Conservation (phyloP, 176 grass and related monocot genomes). For the maize (Zea mays) region DNA sequence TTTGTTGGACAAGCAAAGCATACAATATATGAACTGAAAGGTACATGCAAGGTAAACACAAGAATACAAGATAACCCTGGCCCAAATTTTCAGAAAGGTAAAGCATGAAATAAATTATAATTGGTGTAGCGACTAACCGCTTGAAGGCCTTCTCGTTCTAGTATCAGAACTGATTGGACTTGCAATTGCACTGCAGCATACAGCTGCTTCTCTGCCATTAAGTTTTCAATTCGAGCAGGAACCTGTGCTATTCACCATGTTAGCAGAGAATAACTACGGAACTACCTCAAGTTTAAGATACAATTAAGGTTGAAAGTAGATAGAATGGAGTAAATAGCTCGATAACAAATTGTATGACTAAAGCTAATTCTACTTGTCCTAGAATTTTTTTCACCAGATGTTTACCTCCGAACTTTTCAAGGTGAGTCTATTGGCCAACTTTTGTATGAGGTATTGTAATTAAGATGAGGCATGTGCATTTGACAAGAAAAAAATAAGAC, state of each 20-base stretch:
- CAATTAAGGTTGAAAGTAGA: slow-evolving; percentile 26
- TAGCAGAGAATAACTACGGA: slow-evolving; percentile 32
- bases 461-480: not conserved
- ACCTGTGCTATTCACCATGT: slow-evolving; percentile 57
- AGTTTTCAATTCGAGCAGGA: slow-evolving; percentile 86
- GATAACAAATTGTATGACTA: not conserved
- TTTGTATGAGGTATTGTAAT: not conserved
- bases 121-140: slow-evolving; percentile 59
- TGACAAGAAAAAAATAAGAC: not conserved
- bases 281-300: slow-evolving; percentile 10
- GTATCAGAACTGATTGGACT: slow-evolving; percentile 85
- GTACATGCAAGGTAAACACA: slow-evolving; percentile 2
- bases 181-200: slow-evolving; percentile 96
- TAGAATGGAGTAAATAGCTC: not conserved
- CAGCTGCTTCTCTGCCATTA: slow-evolving; percentile 85
- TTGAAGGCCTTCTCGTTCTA: slow-evolving; percentile 99
- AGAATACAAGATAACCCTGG: not conserved
- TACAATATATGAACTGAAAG: slow-evolving; percentile 13
- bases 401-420: not conserved
- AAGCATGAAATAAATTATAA: not conserved
- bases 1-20: not conserved
- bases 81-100: slow-evolving; percentile 16
- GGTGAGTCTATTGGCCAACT: not conserved
- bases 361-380: not conserved
- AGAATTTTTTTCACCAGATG: not conserved